These are phyloP conservation scores for Dioscorea dumetorum DNA, from an alignment of 106 monocot genomes.

Conservation along the genomic window DNA sequence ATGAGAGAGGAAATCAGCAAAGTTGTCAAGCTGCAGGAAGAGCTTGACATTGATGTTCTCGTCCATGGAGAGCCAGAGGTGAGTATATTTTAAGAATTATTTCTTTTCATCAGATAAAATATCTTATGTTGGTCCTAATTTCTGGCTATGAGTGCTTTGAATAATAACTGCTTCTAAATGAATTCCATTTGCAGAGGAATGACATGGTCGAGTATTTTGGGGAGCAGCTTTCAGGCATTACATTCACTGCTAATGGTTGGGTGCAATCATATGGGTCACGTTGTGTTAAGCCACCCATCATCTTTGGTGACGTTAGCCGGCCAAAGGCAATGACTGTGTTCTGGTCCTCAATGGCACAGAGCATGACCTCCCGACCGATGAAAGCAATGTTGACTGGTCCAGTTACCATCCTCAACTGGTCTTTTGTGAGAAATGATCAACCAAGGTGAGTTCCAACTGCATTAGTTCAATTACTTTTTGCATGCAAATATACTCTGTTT, in stretches of 20 bases:
- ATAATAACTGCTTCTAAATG: neutral
- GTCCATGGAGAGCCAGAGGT: slow-evolving; percentile 76
- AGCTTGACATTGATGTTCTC: slow-evolving; percentile 1
- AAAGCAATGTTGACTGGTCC: slow-evolving; percentile 85
- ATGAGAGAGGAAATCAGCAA: slow-evolving; percentile 1
- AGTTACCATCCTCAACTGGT: slow-evolving; percentile 87
- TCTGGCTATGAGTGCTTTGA: too few relatives aligned
- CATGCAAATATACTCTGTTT: too few relatives aligned
- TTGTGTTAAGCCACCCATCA: slow-evolving; percentile 77
- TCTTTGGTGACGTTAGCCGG: slow-evolving; percentile 77
- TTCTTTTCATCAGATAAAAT: neutral
- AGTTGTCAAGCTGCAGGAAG: slow-evolving; percentile 39
- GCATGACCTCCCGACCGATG: slow-evolving; percentile 60
- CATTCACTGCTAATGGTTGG: slow-evolving; percentile 71
- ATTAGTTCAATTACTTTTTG: too few relatives aligned
- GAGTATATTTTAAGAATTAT: neutral
- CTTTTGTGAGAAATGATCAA: slow-evolving; percentile 72
- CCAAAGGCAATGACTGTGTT: slow-evolving; percentile 76
- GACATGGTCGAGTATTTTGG: slow-evolving; percentile 60
- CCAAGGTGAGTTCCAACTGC: slow-evolving; percentile 36
- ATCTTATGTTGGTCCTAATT: too few relatives aligned
- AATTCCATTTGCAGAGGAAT: slow-evolving; percentile 33
- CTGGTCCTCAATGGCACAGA: slow-evolving; percentile 55
- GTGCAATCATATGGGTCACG: slow-evolving; percentile 81
- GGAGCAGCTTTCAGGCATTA: slow-evolving; percentile 44